These are phyloP conservation scores for Reticulascus tulasneorum DNA, from an alignment of 2,329 filamentous ascomycete species.

Conservation along the genomic window DNA sequence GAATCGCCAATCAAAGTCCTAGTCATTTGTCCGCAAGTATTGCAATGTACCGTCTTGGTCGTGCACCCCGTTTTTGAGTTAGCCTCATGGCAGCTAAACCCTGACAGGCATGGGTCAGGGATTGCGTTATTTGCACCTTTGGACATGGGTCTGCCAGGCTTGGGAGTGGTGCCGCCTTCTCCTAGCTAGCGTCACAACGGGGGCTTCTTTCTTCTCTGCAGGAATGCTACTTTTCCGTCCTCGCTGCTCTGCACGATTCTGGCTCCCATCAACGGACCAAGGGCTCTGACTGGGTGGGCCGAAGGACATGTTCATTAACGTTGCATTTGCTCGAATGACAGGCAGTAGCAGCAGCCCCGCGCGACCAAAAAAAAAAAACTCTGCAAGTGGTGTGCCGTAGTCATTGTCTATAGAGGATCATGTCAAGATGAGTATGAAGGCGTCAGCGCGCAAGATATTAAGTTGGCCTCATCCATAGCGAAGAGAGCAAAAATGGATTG, in stretches of 20 bases:
- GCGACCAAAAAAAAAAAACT: too few relatives aligned
- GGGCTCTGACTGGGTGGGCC: too few relatives aligned
- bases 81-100: slow-evolving; percentile 2
- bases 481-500: too few relatives aligned
- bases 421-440: too few relatives aligned
- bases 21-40: slow-evolving; percentile 6
- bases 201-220: not conserved
- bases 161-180: not conserved
- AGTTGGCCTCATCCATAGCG: too few relatives aligned
- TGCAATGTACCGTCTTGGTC: slow-evolving; percentile 1
- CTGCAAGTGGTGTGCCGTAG: too few relatives aligned
- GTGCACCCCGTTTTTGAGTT: slow-evolving; percentile 1
- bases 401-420: too few relatives aligned
- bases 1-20: slow-evolving; percentile 4
- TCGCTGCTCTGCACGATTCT: not conserved
- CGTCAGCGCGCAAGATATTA: too few relatives aligned
- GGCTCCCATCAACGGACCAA: not conserved
- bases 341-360: too few relatives aligned
- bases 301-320: too few relatives aligned
- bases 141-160: slow-evolving; percentile 8
- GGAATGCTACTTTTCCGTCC: slow-evolving; percentile 1
- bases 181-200: slow-evolving; percentile 4
- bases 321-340: too few relatives aligned
- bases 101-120: slow-evolving; percentile 7
- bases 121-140: slow-evolving; percentile 6